A percentile compares a stretch with the other conserved stretches of the same genome.
Evolutionary conservation across 352 stramenopile genomes (phyloP).

Genomic region (Phytophthora fragariaefolia): DNA sequence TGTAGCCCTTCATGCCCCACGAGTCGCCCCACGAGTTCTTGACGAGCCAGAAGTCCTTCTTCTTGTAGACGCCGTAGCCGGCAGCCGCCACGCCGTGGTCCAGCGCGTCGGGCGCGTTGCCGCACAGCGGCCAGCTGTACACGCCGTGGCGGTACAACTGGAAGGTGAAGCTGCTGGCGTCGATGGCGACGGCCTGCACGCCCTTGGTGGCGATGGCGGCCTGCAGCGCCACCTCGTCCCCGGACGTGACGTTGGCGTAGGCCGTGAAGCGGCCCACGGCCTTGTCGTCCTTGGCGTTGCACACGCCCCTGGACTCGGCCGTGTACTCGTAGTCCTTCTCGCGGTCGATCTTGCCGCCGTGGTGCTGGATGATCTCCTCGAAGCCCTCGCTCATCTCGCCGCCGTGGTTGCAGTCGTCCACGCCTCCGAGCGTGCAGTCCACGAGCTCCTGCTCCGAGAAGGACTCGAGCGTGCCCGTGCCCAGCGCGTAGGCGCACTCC

Average conservation of each 20-base stretch:
- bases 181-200: conserved; percentile 87
- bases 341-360: conserved; percentile 84
- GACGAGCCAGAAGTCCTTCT: conserved; percentile 93
- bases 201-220: conserved; percentile 78
- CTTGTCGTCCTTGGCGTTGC: conserved; percentile 80
- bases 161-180: conserved; percentile 81
- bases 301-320: conserved; percentile 89
- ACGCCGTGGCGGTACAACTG: conserved; percentile 81
- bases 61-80: conserved; percentile 90
- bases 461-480: conserved; percentile 88
- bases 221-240: conserved; percentile 82
- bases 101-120: conserved; percentile 89
- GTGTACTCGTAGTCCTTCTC: conserved; percentile 96
- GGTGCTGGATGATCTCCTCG: conserved; percentile 92
- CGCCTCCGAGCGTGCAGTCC: conserved; percentile 93
- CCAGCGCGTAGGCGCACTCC: conserved; percentile 95
- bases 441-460: conserved; percentile 99
- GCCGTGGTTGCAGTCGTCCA: conserved; percentile 95
- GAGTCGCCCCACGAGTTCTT: conserved; percentile 93
- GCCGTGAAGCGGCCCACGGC: conserved; percentile 85
- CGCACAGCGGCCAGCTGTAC: conserved; percentile 57
- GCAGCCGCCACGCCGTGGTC: conserved; percentile 96
- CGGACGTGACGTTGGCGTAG: conserved; percentile 73
- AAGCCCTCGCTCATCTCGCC: conserved; percentile 98
- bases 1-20: conserved; percentile 93